phyloP scores from a whole-genome alignment of 768 basidiomycete species.

The Termitomyces bulborhizus region DNA sequence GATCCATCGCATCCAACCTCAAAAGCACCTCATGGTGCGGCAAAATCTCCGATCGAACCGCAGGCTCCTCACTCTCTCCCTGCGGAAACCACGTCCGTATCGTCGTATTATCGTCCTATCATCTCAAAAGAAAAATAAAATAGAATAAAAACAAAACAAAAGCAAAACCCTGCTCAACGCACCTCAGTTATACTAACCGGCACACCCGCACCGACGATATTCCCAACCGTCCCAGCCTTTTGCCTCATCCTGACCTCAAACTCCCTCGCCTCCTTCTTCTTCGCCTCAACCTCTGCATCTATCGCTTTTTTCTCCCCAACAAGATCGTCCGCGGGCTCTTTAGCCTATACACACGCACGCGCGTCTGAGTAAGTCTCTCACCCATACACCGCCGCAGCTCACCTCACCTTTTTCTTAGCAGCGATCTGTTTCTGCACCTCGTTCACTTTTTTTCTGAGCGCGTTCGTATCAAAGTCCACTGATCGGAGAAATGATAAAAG shows the following conservation, averaged over 20 bases:
- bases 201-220: conserved; percentile 83
- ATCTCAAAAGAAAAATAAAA: no score
- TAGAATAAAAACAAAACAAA: no score
- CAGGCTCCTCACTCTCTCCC: conserved; percentile 65
- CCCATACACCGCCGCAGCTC: background rate
- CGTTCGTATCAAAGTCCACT: conserved; percentile 88
- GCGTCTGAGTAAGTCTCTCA: no score
- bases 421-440: conserved; percentile 92
- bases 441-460: conserved; percentile 77
- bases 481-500: background rate
- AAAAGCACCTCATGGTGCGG: conserved; percentile 98
- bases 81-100: conserved; percentile 83
- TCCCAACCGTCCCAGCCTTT: conserved; percentile 81
- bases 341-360: conserved; percentile 49
- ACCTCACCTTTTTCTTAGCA: conserved; percentile 80
- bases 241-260: conserved; percentile 73
- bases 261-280: conserved; percentile 72
- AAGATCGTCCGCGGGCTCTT: conserved; percentile 85
- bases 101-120: conserved; percentile 74
- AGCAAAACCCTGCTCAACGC: conserved; percentile 11
- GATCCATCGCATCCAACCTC: conserved; percentile 91
- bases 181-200: conserved; percentile 90
- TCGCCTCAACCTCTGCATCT: conserved; percentile 72
- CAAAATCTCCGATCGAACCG: conserved; percentile 71
- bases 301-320: conserved; percentile 79